Base-by-base conservation (phyloP, 371 early-diverging fungal species). In the Globomyces sp. region DNA sequence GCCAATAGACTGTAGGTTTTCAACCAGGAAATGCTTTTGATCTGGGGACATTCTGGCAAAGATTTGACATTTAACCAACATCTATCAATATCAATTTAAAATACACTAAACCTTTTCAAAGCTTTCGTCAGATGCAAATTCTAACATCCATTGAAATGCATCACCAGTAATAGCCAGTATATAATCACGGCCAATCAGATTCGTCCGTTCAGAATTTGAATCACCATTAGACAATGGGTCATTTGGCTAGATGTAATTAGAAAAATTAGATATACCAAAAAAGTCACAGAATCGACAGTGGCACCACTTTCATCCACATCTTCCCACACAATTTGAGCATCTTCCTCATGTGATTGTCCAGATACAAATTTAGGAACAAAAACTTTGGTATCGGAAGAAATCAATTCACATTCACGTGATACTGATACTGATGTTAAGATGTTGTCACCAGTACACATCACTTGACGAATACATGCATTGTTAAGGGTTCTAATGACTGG, bases 31-130 rank as follows among this genome's bases (percentile, higher is more conserved):
- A 60, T 92, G 93, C 70, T 99, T 99, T 75, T 98, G 96, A 67
- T 95, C 98, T 0, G 99, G 99, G 1, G 96, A 96, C 98, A 99
- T 99, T 66, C 99, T 86, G 0, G 99, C 98, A 80, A 91, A 99
- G 43, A 99, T 87, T 36, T 90, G 90, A 4, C 90, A 90, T 66
- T 93, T 94, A 57, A 92, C 87, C 34, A 99, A 81, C 90, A 95
- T 89, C 59, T 93, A 81, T 24, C 24, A 9, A 24, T 5, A 8
- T 13, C 68, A 39, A 50, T 48, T 37, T 44, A 43, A n/a, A 9
- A 11, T 51, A 57, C 11, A 9, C 13, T 68, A 51, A 58, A 71
- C 76, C 73, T 79, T 24, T 24, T 85, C 77, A 40, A 94, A 72
- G 8, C 86, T 81, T n/a, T 87, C 83, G 9, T 75, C 73, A 0